These are phyloP conservation scores for Platanthera guangdongensis DNA, from an alignment of 106 monocot species.

Conservation along the genomic window DNA sequence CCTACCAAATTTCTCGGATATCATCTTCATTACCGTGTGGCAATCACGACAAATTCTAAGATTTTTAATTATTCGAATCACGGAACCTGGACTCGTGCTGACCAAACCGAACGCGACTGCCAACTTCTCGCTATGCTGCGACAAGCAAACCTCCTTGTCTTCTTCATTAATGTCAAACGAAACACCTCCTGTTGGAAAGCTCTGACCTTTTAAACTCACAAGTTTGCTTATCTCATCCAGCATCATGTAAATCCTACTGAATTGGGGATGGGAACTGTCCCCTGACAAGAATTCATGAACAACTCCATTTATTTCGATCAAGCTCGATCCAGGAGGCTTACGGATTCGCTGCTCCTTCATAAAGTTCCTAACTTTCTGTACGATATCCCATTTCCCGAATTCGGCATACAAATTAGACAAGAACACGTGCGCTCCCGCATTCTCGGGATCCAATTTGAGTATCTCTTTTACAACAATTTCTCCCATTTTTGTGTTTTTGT, in stretches of 20 bases:
- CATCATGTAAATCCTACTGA: constrained; percentile 24
- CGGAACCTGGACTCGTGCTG: constrained; percentile 24
- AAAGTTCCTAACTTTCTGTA: constrained; percentile 33
- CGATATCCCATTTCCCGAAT: constrained; percentile 44
- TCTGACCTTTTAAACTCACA: constrained; percentile 18
- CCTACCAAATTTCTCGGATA: constrained; percentile 36
- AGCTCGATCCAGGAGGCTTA: constrained; percentile 48
- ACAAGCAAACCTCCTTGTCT: constrained; percentile 16
- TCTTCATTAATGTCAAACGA: constrained; percentile 16
- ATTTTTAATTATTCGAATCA: constrained; percentile 51
- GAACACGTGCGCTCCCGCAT: constrained; percentile 59
- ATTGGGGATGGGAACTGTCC: constrained; percentile 26
- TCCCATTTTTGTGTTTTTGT: constrained; percentile 33
- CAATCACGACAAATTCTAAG: constrained; percentile 68
- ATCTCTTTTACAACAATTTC: constrained; percentile 40
- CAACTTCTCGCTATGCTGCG: constrained; percentile 56
- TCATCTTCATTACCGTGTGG: constrained; percentile 59
- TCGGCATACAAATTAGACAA: constrained; percentile 61
- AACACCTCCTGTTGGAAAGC: constrained; percentile 11
- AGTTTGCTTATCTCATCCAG: constrained; percentile 6
- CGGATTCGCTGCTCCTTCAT: constrained; percentile 42
- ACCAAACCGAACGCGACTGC: constrained; percentile 62
- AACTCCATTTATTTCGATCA: constrained; percentile 49
- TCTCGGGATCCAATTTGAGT: constrained; percentile 51
- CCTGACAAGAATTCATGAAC: constrained; percentile 51